phyloP scores from a whole-genome alignment of 129 eudicot species.

The Erigeron canadensis region DNA sequence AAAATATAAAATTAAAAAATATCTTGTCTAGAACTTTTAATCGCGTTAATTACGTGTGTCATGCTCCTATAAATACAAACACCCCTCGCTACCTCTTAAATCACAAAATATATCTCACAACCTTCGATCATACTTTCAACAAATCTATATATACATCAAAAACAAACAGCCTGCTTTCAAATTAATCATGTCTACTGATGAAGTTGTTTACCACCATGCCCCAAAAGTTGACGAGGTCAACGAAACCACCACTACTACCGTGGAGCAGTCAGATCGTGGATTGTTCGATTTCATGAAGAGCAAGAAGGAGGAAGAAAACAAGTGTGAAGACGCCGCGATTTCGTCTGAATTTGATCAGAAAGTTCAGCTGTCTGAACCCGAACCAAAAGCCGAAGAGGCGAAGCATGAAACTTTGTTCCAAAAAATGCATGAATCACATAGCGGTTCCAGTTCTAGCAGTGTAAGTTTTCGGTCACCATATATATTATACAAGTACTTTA shows the following conservation, averaged over 20 bases:
- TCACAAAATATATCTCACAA: conserved; percentile 19
- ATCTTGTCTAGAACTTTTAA: no score
- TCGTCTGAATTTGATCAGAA: conserved; percentile 51
- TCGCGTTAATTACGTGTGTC: conserved; percentile 45
- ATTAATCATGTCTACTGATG: conserved; percentile 59
- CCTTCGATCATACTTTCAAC: background rate
- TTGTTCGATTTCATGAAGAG: conserved; percentile 52
- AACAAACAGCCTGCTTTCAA: background rate
- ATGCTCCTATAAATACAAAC: conserved; percentile 35
- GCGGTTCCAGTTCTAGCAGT: conserved; percentile 58
- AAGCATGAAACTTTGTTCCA: conserved; percentile 37
- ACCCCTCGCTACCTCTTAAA: conserved; percentile 24
- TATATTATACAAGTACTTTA: no score
- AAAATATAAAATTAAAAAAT: no score
- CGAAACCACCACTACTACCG: conserved; percentile 10
- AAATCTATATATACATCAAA: no score
- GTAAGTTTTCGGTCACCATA: conserved; percentile 46
- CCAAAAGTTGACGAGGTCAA: conserved; percentile 41
- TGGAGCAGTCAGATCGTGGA: conserved; percentile 58
- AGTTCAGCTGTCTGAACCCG: conserved; percentile 55
- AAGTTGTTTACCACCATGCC: conserved; percentile 36
- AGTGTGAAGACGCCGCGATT: conserved; percentile 39
- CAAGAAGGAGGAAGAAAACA: conserved; percentile 50
- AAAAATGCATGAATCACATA: conserved; percentile 43
- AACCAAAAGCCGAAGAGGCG: conserved; percentile 33